Base-by-base conservation (phyloP, 805 yeast species). In the Hanseniaspora thailandica region DNA sequence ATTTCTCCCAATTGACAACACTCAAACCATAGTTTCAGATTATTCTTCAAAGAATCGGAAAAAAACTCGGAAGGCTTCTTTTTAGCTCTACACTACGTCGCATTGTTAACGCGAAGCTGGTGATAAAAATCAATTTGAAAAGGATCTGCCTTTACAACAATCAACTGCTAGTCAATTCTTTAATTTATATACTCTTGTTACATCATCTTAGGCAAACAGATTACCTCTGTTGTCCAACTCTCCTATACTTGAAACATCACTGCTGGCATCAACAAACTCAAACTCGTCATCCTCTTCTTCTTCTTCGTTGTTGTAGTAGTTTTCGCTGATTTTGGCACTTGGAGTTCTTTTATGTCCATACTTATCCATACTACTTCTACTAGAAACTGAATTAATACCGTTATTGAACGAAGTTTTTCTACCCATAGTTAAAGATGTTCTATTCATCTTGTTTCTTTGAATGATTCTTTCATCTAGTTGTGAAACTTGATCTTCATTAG, bases 401-500 rank as follows among this genome's bases (percentile, higher is more conserved):
- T 41, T 41, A 20, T 26, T 25, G 15, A 41, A 41, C 5, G 34
- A 25, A 4, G 46, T 31, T 4, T 33, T 23, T 41, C 34, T 40
- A 6, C 41, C 31, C 12, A 33, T 39, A 20, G 19, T 39, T 4
- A 52, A 26, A 2, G 52, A 53, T 20, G 20, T 38, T 35, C 55
- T 47, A 13, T 40, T 47, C 17, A 53, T 20, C 25, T 53, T 53
- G 13, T 43, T 47, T 43, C 30, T 30, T 22, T 47, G 46, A 17
- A 43, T 41, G 25, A 41, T 40, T 46, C 51, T 53, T 33, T 47
- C 55, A 36, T 65, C 67, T 40, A 67, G 53, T 5, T 66, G 69
- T 23, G 63, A 57, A 8, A 63, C 60, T 17, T 65, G 66, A 47
- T 65, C 69, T 51, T 66, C 69, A 55, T 66, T 66, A 2, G 68